Base-by-base conservation (phyloP, 2,329 filamentous ascomycete species). In the Fusarium mangiferae region DNA sequence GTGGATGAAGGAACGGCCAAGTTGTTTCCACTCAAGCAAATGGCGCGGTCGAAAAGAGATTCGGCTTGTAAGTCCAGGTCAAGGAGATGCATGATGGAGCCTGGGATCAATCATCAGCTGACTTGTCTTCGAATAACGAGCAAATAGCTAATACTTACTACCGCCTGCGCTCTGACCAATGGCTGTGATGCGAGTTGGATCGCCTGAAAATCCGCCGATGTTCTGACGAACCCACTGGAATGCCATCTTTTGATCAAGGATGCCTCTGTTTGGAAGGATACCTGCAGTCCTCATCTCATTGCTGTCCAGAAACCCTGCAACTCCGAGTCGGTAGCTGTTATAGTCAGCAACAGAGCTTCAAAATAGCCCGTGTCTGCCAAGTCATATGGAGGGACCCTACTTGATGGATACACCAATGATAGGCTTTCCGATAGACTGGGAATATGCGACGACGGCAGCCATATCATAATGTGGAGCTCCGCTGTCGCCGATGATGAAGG, bases 1-100 rank as follows among this genome's bases (percentile, higher is more conserved):
- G 42, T 6, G 14, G 22, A 36, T 7, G 33, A 8, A 3, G 61
- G 42, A 24, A 64, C 56, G 5, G 61, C 61, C 20, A 64, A 7
- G 7, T 62, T 64, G 8, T 64, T 62, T 18, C 61, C 61, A 9
- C 61, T 49, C 4, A 64, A 20, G 18, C 56, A 64, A 11, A 64
- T 64, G 4, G 61, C 56, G 2, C 61, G 55, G 0, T 64, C n/a
- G 4, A 64, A 62, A 18, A 64, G 61, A 0, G 17, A 5, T 13
- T 46, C 54, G 6, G 4, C 9, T 7, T 12, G 13, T 22, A 8
- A 18, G 2, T 64, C 36, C 36, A 64, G 3, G 28, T 64, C 36
- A 4, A 49, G 61, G 2, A 64, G 61, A 4, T 62, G 44, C 61
- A 64, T 48, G 4, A 63, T 22, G 1, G 61, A 42, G 24, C 61